A percentile compares a stretch with the other conserved stretches of the same genome.
These are phyloP conservation scores for Penstemon eatonii DNA, from an alignment of 257 asterid species.

Conservation along the genomic window DNA sequence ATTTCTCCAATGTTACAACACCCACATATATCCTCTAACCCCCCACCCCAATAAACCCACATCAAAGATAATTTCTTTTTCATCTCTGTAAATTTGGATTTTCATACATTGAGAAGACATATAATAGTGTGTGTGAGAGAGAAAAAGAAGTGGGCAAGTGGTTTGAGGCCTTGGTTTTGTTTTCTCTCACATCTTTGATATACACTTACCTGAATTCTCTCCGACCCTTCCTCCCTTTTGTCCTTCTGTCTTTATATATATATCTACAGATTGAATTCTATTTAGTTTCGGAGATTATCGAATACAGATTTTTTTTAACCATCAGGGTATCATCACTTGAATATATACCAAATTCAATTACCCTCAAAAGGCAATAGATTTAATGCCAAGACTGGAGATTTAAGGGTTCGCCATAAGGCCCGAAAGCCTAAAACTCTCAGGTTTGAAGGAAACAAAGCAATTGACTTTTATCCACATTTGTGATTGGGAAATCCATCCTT, in stretches of 20 bases:
- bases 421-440: constrained; percentile 27
- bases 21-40: neutral
- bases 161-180: constrained; percentile 33
- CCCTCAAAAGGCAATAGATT: constrained; percentile 32
- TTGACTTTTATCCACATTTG: constrained; percentile 33
- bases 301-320: constrained; percentile 1
- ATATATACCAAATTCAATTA: constrained; percentile 40
- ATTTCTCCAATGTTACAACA: neutral
- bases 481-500: constrained; percentile 36
- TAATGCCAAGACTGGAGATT: constrained; percentile 30
- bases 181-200: constrained; percentile 31
- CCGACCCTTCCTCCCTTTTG: constrained; percentile 33
- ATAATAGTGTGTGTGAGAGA: constrained; percentile 1
- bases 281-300: constrained; percentile 14
- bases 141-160: constrained; percentile 30
- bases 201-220: constrained; percentile 41
- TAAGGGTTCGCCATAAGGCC: constrained; percentile 35
- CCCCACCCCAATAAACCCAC: neutral
- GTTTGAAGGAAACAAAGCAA: constrained; percentile 31
- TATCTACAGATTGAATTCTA: neutral
- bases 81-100: constrained; percentile 18
- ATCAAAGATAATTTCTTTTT: constrained; percentile 13
- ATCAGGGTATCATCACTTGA: constrained; percentile 3
- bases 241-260: constrained; percentile 10
- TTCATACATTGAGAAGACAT: constrained; percentile 3